Base-by-base conservation (phyloP, 441 rosid species). In the Erodium trifolium region DNA sequence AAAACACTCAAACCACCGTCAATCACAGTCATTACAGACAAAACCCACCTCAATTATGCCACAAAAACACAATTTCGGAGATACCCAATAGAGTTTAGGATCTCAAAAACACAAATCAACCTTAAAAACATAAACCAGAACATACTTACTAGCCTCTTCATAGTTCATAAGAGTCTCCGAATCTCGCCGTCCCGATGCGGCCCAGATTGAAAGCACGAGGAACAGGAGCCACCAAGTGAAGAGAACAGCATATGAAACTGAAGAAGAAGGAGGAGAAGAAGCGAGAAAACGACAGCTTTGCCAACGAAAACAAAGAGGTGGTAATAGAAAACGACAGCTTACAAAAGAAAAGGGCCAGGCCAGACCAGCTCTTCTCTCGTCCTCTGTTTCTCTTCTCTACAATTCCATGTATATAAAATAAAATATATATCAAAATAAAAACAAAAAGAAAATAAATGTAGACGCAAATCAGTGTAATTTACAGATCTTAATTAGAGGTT, bases 81-180 rank as follows among this genome's bases (percentile, higher is more conserved):
- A n/a, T 13, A 51, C 59, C 59, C 59, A 51, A 14, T 12, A n/a
- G 59, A 51, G 59, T 12, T 4, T 12, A 51, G 12, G 47, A 51
- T 14, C 59, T 51, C 59, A 51, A n/a, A 49, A 51, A 51, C 47
- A 8, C 6, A 51, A 51, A 49, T 49, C 55, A 2, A 13, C 55
- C 55, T 9, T 16, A 13, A 51, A 55, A 19, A 69, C 39, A 67
- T 68, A 72, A 75, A 69, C 71, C 71, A 82, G 82, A 85, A 88
- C 96, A 88, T 91, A 93, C 97, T 89, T 93, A 93, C 98, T 89
- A 89, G 95, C 95, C 88, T 87, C 96, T 89, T 88, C 95, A 79
- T 89, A n/a, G 59, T 14, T 51, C 59, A 51, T 51, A 51, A 12
- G 59, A 14, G 59, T 51, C 17, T 13, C 59, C n/a, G 7, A 51